phyloP scores from a whole-genome alignment of 805 yeast genomes.

The Metschnikowia baotianmanensis region DNA sequence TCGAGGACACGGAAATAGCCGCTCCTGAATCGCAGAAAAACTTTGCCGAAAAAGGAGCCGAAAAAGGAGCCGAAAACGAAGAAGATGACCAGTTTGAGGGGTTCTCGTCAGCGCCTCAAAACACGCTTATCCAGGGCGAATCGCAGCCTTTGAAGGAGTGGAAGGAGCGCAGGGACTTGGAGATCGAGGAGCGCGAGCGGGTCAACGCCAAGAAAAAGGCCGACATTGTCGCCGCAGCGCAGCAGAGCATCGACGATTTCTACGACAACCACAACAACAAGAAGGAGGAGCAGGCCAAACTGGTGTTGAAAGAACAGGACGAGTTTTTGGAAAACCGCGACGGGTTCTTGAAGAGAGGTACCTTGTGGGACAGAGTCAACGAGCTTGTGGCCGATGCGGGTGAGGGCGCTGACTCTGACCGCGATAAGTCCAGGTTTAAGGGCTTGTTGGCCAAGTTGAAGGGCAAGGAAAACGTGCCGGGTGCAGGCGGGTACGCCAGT shows the following conservation, averaged over 20 bases:
- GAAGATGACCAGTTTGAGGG: constrained; percentile 46
- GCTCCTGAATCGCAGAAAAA: no score
- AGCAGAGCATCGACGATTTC: constrained; percentile 82
- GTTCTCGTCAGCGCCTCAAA: constrained; percentile 20
- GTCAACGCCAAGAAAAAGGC: constrained; percentile 60
- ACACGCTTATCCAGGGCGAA: constrained; percentile 34
- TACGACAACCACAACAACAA: constrained; percentile 87
- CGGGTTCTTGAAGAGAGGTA: constrained; percentile 45
- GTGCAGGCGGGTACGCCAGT: constrained; percentile 59
- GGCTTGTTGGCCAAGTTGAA: constrained; percentile 61
- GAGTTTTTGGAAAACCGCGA: constrained; percentile 74
- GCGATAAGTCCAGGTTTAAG: constrained; percentile 71
- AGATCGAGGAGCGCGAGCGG: constrained; percentile 76
- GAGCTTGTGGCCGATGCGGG: constrained; percentile 49
- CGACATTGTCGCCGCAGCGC: constrained; percentile 72
- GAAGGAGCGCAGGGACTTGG: constrained; percentile 77
- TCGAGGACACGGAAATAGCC: constrained; percentile 29
- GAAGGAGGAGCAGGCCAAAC: constrained; percentile 65
- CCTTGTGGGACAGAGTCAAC: constrained; percentile 58
- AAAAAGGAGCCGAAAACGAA: constrained; percentile 18
- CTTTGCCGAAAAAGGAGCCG: background rate
- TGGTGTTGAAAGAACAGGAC: constrained; percentile 65
- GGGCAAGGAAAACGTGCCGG: constrained; percentile 72
- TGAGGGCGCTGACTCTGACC: constrained; percentile 40
- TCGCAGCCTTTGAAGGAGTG: constrained; percentile 62